Evolutionary conservation across 495 filamentous ascomycete species (phyloP).

Genomic region (Aspergillus sclerotioniger): DNA sequence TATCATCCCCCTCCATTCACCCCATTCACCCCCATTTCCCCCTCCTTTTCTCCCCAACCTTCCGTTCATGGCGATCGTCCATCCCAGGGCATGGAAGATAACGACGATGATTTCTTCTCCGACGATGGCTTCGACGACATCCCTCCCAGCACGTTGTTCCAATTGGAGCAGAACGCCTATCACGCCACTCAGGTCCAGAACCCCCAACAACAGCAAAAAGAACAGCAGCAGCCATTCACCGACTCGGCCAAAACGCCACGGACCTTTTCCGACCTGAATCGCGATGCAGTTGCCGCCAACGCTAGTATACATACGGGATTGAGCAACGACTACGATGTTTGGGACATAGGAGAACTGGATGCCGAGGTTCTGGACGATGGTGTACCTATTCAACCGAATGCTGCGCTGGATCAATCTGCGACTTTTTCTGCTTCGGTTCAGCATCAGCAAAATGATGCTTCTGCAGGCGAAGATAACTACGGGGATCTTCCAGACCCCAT

Average conservation of each 20-base stretch:
- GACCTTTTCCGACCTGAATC: conserved; percentile 11
- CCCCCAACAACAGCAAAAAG: conserved; percentile 6
- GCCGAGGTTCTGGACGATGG: conserved; percentile 51
- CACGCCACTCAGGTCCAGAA: conserved; percentile 45
- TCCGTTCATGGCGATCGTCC: conserved; percentile 43
- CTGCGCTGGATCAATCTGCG: conserved; percentile 28
- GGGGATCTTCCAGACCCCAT: conserved; percentile 12
- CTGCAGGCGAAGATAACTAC: conserved; percentile 8
- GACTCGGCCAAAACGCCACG: conserved; percentile 11
- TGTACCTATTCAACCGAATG: conserved; percentile 17
- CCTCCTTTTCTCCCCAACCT: background rate
- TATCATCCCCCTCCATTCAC: background rate
- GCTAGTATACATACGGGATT: conserved; percentile 37
- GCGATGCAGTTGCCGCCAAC: conserved; percentile 12
- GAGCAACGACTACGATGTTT: conserved; percentile 52
- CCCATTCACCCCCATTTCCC: conserved; percentile 10
- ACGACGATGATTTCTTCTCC: conserved; percentile 63
- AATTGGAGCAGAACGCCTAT: conserved; percentile 56
- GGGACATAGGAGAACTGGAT: conserved; percentile 56
- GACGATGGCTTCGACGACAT: conserved; percentile 62
- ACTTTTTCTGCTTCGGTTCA: conserved; percentile 23
- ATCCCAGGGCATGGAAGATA: conserved; percentile 52
- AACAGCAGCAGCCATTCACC: conserved; percentile 1
- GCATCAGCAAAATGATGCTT: conserved; percentile 14
- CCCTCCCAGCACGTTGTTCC: conserved; percentile 48